Evolutionary conservation across 306 rosid species (phyloP), one percentile per base, ranked within the genome.

Genomic region (Ammopiptanthus mongolicus): DNA sequence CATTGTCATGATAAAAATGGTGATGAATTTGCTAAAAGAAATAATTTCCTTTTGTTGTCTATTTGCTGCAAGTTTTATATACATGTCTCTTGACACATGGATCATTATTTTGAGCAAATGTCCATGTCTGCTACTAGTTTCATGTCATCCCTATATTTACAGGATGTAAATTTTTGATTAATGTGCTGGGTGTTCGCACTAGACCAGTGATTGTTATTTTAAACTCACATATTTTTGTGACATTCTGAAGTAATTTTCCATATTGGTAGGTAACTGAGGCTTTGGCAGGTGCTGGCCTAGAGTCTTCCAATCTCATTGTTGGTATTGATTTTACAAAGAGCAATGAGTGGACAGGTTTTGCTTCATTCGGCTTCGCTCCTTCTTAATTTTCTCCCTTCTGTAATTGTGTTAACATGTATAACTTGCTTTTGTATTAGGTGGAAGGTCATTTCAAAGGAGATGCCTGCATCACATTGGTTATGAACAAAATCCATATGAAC

Each of bases 251-350:
- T 78, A 17, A 12, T 61, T 47, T 61, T 83, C 33, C 18, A 21
- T 58, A 39, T 78, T 80, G 56, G 68, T 81, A 95, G 99, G 99
- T 96, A 48, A 90, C 97, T 8, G 97, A 87, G 3, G 98, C 98
- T 50, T 75, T 96, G 63, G 88, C 92, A 25, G 74, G 63, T 22
- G 96, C 98, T 78, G 99, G 99, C 42, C 73, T 96, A 8, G 98
- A 96, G 88, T 96, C 98, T 21, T 90, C 98, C 18, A 96, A 96
- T 86, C 93, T 96, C 37, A 88, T 96, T 72, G 98, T 96, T 17
- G 99, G 99, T 53, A 89, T 96, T 75, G 99, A 96, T 82, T 96
- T 92, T 83, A 96, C 99, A 6, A 92, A 96, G 91, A 96, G 99
- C 90, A 96, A 96, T 74, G 99, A 96, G 81, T 96, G 99, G 99